phyloP scores from a whole-genome alignment of 441 rosid genomes.

The Adansonia grandidieri region DNA sequence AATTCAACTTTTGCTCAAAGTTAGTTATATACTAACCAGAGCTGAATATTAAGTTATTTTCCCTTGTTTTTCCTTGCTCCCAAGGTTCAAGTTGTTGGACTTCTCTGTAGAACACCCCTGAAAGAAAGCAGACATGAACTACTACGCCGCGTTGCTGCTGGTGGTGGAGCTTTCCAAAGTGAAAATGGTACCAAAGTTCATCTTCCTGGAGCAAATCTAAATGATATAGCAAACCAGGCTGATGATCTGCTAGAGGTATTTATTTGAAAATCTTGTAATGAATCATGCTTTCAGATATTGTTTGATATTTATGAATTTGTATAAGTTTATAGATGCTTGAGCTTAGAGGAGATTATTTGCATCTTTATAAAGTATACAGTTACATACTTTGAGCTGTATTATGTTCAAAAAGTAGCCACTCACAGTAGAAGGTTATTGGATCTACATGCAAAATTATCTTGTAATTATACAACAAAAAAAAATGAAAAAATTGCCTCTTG shows the following conservation, averaged over 20 bases:
- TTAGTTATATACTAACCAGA: constrained; percentile 5
- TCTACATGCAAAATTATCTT: background rate
- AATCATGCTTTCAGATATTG: background rate
- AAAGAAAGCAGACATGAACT: constrained; percentile 93
- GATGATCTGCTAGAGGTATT: constrained; percentile 93
- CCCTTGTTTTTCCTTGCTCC: constrained; percentile 11
- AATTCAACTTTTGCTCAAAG: constrained; percentile 17
- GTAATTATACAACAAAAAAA: background rate
- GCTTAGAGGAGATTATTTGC: background rate
- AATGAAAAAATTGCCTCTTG: background rate
- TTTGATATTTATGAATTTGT: background rate
- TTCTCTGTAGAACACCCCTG: constrained; percentile 90
- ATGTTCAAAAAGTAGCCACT: background rate
- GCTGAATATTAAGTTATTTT: background rate
- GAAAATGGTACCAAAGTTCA: constrained; percentile 76
- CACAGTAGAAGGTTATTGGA: background rate
- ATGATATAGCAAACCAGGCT: constrained; percentile 94
- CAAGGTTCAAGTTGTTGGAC: constrained; percentile 93
- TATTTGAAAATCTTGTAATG: constrained; percentile 14
- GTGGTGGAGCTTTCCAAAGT: constrained; percentile 85
- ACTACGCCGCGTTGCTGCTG: constrained; percentile 93
- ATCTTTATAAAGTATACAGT: background rate
- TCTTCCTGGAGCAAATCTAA: constrained; percentile 87
- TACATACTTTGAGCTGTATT: background rate
- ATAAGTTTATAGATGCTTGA: background rate